phyloP scores from a whole-genome alignment of 208 protist genomes.

The Kentomonas sorsogonicus region DNA sequence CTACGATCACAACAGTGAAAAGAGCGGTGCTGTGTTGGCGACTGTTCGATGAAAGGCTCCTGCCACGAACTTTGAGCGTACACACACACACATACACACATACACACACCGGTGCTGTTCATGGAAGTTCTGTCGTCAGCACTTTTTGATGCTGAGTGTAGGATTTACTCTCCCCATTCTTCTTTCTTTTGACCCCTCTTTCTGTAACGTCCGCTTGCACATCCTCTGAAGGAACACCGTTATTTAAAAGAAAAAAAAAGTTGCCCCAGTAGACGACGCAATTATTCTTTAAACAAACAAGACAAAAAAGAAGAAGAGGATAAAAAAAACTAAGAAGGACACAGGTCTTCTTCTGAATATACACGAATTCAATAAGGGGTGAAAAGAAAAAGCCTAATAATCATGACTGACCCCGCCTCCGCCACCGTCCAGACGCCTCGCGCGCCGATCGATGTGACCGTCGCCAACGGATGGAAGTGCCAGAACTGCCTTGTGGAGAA shows the following conservation, averaged over 20 bases:
- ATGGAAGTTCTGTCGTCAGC: too few species aligned
- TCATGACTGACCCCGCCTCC: too few species aligned
- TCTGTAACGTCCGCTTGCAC: constrained; percentile 3
- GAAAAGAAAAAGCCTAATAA: too few species aligned
- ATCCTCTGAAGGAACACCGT: too few species aligned
- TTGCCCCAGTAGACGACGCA: too few species aligned
- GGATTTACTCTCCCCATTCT: constrained; percentile 1
- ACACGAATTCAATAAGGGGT: too few species aligned
- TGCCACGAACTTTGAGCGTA: background rate
- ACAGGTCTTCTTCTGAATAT: background rate
- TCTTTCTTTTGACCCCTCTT: constrained; percentile 6
- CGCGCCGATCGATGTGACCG: background rate
- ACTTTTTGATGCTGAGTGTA: too few species aligned
- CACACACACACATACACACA: background rate
- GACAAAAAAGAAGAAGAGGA: background rate
- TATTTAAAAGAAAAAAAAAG: too few species aligned
- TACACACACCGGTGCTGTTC: too few species aligned
- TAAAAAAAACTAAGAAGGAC: background rate
- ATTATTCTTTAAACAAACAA: background rate
- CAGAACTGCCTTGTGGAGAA: constrained; percentile 50
- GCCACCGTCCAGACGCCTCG: background rate
- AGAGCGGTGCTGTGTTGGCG: too few species aligned
- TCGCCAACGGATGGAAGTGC: constrained; percentile 42
- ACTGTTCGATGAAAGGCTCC: too few species aligned
- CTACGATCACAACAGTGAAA: too few species aligned